These are phyloP conservation scores for Dioscorea alata DNA, from an alignment of 106 monocot genomes.

Conservation along the genomic window DNA sequence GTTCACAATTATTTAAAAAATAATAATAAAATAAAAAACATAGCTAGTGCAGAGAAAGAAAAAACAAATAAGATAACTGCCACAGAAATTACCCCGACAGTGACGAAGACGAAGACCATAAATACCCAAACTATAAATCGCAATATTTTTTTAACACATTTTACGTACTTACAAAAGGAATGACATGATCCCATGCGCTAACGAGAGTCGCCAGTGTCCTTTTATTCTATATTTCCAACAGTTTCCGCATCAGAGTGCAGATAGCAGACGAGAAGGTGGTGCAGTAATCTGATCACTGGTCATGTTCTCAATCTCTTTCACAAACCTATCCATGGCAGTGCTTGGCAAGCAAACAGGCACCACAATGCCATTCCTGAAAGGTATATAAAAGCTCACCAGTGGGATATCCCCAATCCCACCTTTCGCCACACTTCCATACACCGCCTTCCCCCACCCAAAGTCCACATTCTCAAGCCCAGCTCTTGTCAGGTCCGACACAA, in stretches of 20 bases:
- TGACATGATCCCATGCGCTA: too few species aligned
- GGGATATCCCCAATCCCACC: slow-evolving; percentile 42
- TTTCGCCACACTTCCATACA: slow-evolving; percentile 42
- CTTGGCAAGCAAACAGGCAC: slow-evolving; percentile 49
- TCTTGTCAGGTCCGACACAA: slow-evolving; percentile 56
- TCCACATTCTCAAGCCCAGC: slow-evolving; percentile 42
- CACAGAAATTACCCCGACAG: too few species aligned
- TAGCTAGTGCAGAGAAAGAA: too few species aligned
- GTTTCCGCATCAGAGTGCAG: not conserved
- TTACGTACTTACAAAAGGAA: too few species aligned
- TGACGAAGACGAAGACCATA: too few species aligned
- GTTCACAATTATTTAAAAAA: too few species aligned
- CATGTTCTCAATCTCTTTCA: slow-evolving; percentile 31
- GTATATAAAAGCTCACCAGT: slow-evolving; percentile 42
- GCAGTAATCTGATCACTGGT: slow-evolving; percentile 6
- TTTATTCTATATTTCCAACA: not conserved
- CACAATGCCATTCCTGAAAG: slow-evolving; percentile 40
- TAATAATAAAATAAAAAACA: too few species aligned
- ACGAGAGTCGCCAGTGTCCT: too few species aligned
- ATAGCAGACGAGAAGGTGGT: not conserved
- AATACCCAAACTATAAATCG: too few species aligned
- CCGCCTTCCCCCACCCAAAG: slow-evolving; percentile 64
- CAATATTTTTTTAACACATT: too few species aligned
- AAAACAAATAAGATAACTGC: too few species aligned
- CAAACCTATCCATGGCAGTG: slow-evolving; percentile 49